phyloP scores from a whole-genome alignment of 148 eudicot genomes.

The Spergularia marina region DNA sequence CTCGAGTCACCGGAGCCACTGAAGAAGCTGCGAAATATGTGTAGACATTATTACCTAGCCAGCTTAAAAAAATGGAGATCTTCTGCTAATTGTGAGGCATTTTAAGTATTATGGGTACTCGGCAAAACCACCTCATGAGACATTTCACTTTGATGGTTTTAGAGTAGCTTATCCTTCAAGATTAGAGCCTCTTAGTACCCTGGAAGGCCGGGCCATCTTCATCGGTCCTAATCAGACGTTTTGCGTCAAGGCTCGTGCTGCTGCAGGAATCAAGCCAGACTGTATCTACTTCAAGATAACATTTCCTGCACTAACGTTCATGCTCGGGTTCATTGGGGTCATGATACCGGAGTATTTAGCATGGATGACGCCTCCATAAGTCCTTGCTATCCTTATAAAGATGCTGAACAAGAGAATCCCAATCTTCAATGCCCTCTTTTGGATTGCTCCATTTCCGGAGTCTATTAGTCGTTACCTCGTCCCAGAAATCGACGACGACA shows the following conservation, averaged over 20 bases:
- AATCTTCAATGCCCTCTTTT: not conserved
- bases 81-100: not conserved
- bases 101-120: not conserved
- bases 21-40: not conserved
- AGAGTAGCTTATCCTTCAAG: not conserved
- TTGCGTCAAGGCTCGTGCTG: not conserved
- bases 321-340: not conserved
- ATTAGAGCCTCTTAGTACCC: not conserved
- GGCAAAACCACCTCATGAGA: not conserved
- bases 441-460: not conserved
- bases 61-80: not conserved
- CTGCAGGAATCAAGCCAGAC: not conserved
- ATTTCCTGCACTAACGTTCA: not conserved
- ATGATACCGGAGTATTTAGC: not conserved
- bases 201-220: conserved; percentile 1
- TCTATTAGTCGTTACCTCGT: too few species aligned
- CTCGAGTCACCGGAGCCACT: not conserved
- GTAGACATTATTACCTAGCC: not conserved
- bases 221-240: conserved; percentile 2
- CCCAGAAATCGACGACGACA: too few species aligned
- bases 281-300: conserved; percentile 7
- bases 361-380: not conserved
- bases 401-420: not conserved
- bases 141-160: conserved; percentile 6
- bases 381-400: not conserved